Base-by-base conservation (phyloP, 768 basidiomycete genomes). In the Lactarius akahatsu region DNA sequence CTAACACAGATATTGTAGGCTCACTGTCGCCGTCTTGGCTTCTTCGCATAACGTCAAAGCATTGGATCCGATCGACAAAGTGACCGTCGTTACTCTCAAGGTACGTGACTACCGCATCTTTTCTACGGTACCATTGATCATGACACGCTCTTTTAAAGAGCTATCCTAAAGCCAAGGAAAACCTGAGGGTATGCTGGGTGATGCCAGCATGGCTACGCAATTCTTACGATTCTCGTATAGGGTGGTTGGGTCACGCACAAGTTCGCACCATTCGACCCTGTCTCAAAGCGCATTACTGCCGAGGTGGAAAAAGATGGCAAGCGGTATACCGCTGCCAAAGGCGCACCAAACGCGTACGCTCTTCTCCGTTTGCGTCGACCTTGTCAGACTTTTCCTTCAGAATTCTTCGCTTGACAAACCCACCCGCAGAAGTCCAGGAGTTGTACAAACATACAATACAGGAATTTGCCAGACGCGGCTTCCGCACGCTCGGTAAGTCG, bases 281-380 rank as follows among this genome's bases (percentile, higher is more conserved):
- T 83, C 50, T 81, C 80, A 58, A 82, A 83, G 73, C 79, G 82
- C 40, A 83, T 83, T 71, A 80, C 80, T 30, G 79, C 81, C 23
- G 79, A 81, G 68, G 78, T 83, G 30, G 78, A 80, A 64, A 74
- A 75, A 45, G 77, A 82, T 62, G 82, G 81, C 28, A 78, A 76
- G 71, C 70, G 71, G 43, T 82, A 75, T 67, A 79, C 74, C 5
- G 78, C 76, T 61, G 79, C 80, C 56, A 83, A 83, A 68, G 81
- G 81, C 56, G 82, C 82, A 0, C 81, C 81, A 10, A 81, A 80
- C 61, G 76, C 78, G 75, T 77, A 57, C 13, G 4, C 59, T 34
- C 13, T 9, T 52, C 38, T 40, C 41, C 59, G 28, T 7, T 61
- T 1, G 45, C 34, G 58, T 38, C 59, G 30, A 26, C n/a, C 32